A percentile compares a stretch with the other conserved stretches of the same genome.
Evolutionary conservation across 306 rosid genomes (phyloP).

Genomic region (Cicer arietinum): DNA sequence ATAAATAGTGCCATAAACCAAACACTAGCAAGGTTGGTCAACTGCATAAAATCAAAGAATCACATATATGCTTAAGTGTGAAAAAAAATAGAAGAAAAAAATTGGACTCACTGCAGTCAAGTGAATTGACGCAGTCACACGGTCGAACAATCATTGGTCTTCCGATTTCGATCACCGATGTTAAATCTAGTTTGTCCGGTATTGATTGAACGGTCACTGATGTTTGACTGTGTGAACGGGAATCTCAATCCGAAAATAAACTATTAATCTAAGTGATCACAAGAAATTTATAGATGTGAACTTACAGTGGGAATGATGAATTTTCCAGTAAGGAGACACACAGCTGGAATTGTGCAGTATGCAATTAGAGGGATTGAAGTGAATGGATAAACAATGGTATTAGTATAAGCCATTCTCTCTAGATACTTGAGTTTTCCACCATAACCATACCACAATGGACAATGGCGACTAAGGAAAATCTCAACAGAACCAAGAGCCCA

Average conservation of each 20-base stretch:
- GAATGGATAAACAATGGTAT: slow-evolving; percentile 60
- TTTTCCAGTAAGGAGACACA: slow-evolving; percentile 59
- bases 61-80: background rate
- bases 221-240: too few relatives aligned
- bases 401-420: slow-evolving; percentile 55
- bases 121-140: too few relatives aligned
- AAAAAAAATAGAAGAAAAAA: too few relatives aligned
- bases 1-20: slow-evolving; percentile 59
- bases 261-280: background rate
- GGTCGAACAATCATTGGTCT: too few relatives aligned
- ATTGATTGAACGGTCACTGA: too few relatives aligned
- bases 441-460: slow-evolving; percentile 64
- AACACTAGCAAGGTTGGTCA: slow-evolving; percentile 54
- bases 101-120: too few relatives aligned
- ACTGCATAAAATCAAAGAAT: slow-evolving; percentile 28
- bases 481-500: slow-evolving; percentile 66
- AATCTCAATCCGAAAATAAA: too few relatives aligned
- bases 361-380: slow-evolving; percentile 62
- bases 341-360: slow-evolving; percentile 60
- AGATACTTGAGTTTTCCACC: slow-evolving; percentile 58
- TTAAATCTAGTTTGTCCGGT: too few relatives aligned
- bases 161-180: too few relatives aligned
- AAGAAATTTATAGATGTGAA: slow-evolving; percentile 8
- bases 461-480: slow-evolving; percentile 59
- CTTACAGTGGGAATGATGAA: slow-evolving; percentile 62